Base-by-base conservation (phyloP, 169 alveolate species). In the Eimeria necatrix region DNA sequence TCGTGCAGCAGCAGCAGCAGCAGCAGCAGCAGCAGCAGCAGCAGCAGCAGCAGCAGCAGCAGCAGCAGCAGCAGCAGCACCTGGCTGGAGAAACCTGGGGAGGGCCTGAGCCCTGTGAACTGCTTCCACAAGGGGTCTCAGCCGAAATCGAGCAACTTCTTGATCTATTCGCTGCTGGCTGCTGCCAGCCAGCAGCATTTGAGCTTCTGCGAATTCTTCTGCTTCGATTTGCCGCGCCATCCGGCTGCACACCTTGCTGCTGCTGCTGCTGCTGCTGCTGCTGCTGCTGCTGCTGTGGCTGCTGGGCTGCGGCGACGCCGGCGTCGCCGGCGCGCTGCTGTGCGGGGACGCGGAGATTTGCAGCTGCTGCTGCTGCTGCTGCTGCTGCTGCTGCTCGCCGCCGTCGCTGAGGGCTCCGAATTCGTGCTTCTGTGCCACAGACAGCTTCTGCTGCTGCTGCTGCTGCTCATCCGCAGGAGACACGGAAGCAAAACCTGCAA, bases 381-480 rank as follows among this genome's bases (percentile, higher is more conserved):
- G 81, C 53, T 24, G 81, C 81, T 71, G 51, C 9, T 5, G 46
- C 51, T 71, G 51, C 6, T n/a, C 51, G 12, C 46, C 86, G 26
- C 56, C 86, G 22, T 76, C 86, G 22, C 86, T 76, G 3, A 3
- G 32, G 10, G 61, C 14, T 2, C 32, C 51, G 26, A 9, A 3
- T 26, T 76, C 86, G 4, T 76, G 86, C 61, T 76, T 76, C 5
- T 16, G 64, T 7, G 32, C 10, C 86, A 16, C 18, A 6, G 9
- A 26, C 86, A 32, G 86, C 86, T 76, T 56, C 56, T 76, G 86
- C 64, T 76, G 86, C 86, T 76, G 86, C 86, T 76, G 86, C 64
- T 76, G 86, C 59, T 26, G 61, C 56, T 18, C 64, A 10, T 16
- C 61, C 5, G 61, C 14, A 26, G 60, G 4, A 32, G 61, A 48